Percentiles rank a stretch among this genome's conserved stretches.
Evolutionary conservation across 768 basidiomycete species (phyloP).

Genomic region (Pleurotus tuoliensis): DNA sequence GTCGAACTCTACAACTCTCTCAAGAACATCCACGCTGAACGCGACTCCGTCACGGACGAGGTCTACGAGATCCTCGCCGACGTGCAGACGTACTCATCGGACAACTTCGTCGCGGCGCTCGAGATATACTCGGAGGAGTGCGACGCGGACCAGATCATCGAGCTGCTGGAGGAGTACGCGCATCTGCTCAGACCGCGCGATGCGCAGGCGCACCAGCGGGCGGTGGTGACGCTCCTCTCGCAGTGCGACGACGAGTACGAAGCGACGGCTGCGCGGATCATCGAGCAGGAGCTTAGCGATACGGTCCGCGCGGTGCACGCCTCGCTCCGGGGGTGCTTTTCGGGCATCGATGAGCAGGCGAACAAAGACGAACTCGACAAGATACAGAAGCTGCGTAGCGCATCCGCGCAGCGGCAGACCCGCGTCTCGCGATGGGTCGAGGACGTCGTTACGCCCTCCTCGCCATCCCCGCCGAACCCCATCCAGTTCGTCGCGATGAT

Average conservation of each 20-base stretch:
- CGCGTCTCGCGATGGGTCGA: conserved; percentile 41
- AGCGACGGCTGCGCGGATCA: conserved; percentile 34
- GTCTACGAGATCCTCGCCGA: conserved; percentile 27
- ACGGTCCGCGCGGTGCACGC: conserved; percentile 37
- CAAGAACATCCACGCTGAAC: conserved; percentile 30
- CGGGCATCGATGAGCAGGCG: conserved; percentile 36
- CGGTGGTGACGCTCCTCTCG: conserved; percentile 34
- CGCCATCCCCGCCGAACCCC: conserved; percentile 30
- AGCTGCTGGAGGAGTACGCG: conserved; percentile 41
- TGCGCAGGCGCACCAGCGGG: conserved; percentile 38
- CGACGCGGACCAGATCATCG: conserved; percentile 29
- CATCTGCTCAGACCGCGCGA: conserved; percentile 65
- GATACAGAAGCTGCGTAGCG: conserved; percentile 40
- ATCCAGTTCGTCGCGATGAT: conserved; percentile 50
- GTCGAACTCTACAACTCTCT: conserved; percentile 41
- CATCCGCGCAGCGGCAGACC: conserved; percentile 35
- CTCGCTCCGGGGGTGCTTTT: conserved; percentile 43
- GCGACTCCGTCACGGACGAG: conserved; percentile 24
- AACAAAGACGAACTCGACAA: conserved; percentile 38
- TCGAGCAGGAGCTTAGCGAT: conserved; percentile 52
- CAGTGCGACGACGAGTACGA: conserved; percentile 18
- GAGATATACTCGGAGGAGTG: conserved; percentile 41
- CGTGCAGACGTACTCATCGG: conserved; percentile 45
- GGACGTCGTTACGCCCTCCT: conserved; percentile 33
- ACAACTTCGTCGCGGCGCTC: conserved; percentile 52